These are phyloP conservation scores for Venturia asperata DNA, from an alignment of 2,329 filamentous ascomycete species.

Conservation along the genomic window DNA sequence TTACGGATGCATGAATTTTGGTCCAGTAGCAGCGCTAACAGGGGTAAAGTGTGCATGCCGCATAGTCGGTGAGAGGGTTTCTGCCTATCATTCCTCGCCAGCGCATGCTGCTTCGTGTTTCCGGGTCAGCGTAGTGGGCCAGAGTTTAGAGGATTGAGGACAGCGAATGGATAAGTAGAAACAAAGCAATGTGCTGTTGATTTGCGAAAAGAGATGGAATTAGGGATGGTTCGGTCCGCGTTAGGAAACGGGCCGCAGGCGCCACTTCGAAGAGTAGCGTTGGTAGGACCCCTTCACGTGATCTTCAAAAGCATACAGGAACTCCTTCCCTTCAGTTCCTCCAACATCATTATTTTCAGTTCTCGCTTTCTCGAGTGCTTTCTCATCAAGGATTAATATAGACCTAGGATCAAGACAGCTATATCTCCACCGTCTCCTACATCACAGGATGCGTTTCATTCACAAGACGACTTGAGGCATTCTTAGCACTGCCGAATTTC, in stretches of 20 bases:
- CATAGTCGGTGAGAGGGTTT: background rate
- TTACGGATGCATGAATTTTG: background rate
- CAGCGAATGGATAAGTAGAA: background rate
- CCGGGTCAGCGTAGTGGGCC: background rate
- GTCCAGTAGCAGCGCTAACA: background rate
- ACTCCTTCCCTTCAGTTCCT: too few species aligned
- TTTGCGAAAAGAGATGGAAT: background rate
- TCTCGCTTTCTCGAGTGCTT: too few species aligned
- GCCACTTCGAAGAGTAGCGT: too few species aligned
- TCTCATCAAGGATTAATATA: too few species aligned
- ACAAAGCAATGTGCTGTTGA: background rate
- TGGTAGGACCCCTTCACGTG: background rate
- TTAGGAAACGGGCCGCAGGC: background rate
- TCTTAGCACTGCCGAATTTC: too few species aligned
- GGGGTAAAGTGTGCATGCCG: conserved; percentile 7
- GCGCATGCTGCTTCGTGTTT: background rate
- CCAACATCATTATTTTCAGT: too few species aligned
- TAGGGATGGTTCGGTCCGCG: background rate
- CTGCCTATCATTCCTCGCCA: conserved; percentile 10
- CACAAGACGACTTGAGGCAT: too few species aligned
- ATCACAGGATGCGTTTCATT: too few species aligned
- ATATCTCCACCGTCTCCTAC: too few species aligned
- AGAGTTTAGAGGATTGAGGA: background rate
- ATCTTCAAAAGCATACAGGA: background rate
- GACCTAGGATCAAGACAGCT: too few species aligned